Evolutionary conservation across 75 land plant species (phyloP).

Genomic region (Picea sitchensis): DNA sequence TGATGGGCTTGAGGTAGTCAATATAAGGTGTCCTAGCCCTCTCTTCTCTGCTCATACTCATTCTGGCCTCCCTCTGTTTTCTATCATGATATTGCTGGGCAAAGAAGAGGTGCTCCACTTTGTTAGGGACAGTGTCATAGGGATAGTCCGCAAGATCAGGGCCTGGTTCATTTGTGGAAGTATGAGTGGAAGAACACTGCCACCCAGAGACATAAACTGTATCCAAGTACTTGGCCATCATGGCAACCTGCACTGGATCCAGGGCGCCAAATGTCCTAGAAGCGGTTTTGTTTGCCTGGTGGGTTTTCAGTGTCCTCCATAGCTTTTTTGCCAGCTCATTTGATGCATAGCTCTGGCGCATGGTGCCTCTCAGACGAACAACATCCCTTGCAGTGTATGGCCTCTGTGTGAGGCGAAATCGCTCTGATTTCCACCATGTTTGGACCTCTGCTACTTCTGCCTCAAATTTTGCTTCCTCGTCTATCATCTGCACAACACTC

Average conservation of each 20-base stretch:
- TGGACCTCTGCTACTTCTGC: constrained; percentile 80
- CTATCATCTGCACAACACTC: no score
- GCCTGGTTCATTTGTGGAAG: constrained; percentile 86
- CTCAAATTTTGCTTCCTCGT: no score
- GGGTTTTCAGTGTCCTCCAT: constrained; percentile 69
- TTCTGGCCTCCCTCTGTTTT: constrained; percentile 82
- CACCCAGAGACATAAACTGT: constrained; percentile 79
- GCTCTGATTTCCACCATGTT: constrained; percentile 80
- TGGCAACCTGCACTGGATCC: constrained; percentile 92
- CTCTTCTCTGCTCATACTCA: constrained; percentile 59
- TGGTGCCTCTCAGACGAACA: constrained; percentile 65
- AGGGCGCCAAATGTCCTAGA: constrained; percentile 84
- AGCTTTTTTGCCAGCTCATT: constrained; percentile 83
- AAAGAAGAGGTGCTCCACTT: constrained; percentile 86
- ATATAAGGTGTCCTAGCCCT: constrained; percentile 63
- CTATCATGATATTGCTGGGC: constrained; percentile 92
- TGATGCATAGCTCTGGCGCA: constrained; percentile 62
- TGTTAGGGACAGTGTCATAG: constrained; percentile 93
- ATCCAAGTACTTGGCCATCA: constrained; percentile 92
- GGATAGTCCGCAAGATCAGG: constrained; percentile 97
- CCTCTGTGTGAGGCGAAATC: constrained; percentile 64
- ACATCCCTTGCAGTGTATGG: constrained; percentile 79
- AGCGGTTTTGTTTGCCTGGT: constrained; percentile 71
- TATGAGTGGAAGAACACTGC: constrained; percentile 93
- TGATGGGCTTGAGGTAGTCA: constrained; percentile 77